Conservation (phyloP, 345 rosid genomes). For the Adansonia digitata region DNA sequence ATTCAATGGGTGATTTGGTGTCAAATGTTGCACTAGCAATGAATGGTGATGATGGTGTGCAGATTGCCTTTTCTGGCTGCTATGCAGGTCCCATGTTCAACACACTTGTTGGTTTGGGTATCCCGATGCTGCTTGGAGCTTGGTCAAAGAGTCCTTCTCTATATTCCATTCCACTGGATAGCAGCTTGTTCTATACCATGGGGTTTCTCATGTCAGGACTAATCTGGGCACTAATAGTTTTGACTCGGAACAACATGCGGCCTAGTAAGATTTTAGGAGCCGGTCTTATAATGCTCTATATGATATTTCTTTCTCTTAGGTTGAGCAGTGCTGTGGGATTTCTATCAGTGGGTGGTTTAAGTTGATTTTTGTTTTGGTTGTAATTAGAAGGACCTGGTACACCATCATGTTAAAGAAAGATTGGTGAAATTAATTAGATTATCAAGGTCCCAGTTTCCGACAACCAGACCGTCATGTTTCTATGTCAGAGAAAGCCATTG, state of each 20-base stretch:
- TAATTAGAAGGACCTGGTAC: background rate
- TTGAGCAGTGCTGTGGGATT: conserved; percentile 36
- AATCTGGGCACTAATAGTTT: conserved; percentile 54
- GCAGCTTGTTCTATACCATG: conserved; percentile 57
- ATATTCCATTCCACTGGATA: conserved; percentile 50
- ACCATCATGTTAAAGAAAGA: background rate
- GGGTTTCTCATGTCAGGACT: conserved; percentile 63
- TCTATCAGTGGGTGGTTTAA: conserved; percentile 23
- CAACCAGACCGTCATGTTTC: background rate
- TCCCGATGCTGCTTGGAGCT: conserved; percentile 67
- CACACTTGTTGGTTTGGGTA: conserved; percentile 77
- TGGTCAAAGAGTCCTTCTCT: conserved; percentile 55
- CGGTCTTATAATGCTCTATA: conserved; percentile 37
- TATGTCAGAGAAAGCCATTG: background rate
- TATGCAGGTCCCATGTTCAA: conserved; percentile 98
- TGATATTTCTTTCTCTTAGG: conserved; percentile 39
- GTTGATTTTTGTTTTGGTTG: conserved; percentile 7
- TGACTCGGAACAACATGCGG: conserved; percentile 68
- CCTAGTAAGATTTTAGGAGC: conserved; percentile 53
- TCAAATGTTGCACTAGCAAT: conserved; percentile 76
- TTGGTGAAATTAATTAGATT: background rate
- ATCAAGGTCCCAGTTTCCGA: background rate
- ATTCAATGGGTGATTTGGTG: conserved; percentile 89
- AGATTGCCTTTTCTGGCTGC: conserved; percentile 87
- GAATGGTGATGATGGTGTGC: conserved; percentile 71